phyloP scores from a whole-genome alignment of 306 rosid species.

The Macrotyloma uniflorum region DNA sequence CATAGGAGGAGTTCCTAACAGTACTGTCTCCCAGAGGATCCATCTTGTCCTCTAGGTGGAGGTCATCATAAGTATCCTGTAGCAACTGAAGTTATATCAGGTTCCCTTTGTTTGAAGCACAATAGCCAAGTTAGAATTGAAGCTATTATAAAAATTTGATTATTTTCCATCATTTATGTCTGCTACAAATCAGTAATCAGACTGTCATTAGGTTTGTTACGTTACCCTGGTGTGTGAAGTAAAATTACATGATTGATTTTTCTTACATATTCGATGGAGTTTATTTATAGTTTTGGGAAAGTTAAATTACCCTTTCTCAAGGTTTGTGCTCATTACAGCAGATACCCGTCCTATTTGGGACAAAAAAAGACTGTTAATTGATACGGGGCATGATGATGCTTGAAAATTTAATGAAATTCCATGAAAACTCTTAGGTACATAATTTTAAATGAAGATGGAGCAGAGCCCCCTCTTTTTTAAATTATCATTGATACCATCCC shows the following conservation, averaged over 20 bases:
- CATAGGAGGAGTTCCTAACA: background rate
- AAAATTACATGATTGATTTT: background rate
- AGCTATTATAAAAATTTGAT: constrained; percentile 3
- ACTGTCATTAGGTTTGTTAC: constrained; percentile 18
- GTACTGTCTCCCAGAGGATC: background rate
- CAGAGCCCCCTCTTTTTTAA: background rate
- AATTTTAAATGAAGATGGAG: background rate
- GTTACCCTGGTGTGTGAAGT: constrained; percentile 8
- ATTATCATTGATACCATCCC: background rate
- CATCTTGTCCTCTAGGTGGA: constrained; percentile 7
- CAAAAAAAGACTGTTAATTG: background rate
- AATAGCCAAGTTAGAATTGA: constrained; percentile 14
- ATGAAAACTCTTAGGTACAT: background rate
- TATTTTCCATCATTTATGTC: constrained; percentile 11
- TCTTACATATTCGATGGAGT: background rate
- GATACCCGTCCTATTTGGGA: background rate
- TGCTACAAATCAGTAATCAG: background rate
- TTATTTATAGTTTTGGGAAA: background rate
- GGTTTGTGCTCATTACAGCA: background rate
- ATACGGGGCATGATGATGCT: background rate
- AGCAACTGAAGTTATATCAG: constrained; percentile 19
- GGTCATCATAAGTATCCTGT: background rate
- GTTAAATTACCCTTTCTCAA: background rate
- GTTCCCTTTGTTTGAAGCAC: constrained; percentile 9
- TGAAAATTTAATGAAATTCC: constrained; percentile 4